A percentile compares a stretch with the other conserved stretches of the same genome.
These are phyloP conservation scores for Chaetomiaceae sp. DNA, from an alignment of 2,329 filamentous ascomycete species.

Conservation along the genomic window DNA sequence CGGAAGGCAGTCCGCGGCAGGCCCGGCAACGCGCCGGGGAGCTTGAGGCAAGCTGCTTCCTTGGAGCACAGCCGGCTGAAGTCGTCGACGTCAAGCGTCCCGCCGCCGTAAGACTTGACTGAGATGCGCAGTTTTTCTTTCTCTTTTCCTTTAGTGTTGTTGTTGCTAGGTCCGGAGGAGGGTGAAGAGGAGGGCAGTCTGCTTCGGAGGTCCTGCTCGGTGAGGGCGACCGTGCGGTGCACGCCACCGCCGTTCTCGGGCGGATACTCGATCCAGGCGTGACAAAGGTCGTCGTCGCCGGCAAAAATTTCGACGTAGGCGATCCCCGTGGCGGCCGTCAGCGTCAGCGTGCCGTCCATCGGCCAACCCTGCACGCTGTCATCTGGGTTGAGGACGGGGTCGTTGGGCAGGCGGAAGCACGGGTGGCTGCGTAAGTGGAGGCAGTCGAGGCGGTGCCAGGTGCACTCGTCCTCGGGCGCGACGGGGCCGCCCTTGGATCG, in stretches of 20 bases:
- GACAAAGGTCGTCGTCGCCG: conserved; percentile 76
- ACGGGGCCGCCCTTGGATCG: conserved; percentile 75
- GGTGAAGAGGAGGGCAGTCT: conserved; percentile 68
- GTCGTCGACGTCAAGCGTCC: conserved; percentile 70
- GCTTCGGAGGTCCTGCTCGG: conserved; percentile 66
- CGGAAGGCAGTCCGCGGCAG: conserved; percentile 67
- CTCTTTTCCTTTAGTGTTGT: conserved; percentile 40
- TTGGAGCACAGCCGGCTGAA: conserved; percentile 66
- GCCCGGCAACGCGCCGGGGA: conserved; percentile 48
- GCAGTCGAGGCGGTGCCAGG: conserved; percentile 84
- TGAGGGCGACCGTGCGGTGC: conserved; percentile 67
- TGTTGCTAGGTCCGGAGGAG: no score
- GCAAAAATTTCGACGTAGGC: conserved; percentile 77
- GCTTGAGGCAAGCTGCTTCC: conserved; percentile 62
- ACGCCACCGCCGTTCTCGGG: conserved; percentile 51
- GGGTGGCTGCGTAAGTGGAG: conserved; percentile 87
- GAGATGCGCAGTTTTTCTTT: conserved; percentile 65
- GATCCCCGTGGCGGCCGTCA: conserved; percentile 75
- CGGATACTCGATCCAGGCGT: conserved; percentile 73
- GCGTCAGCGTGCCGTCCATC: conserved; percentile 68
- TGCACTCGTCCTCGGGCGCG: conserved; percentile 72
- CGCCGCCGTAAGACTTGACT: conserved; percentile 70
- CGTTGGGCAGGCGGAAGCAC: conserved; percentile 78
- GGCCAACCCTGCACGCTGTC: conserved; percentile 81
- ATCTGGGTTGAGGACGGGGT: conserved; percentile 58